These are phyloP conservation scores for Lasiodiplodia sp. DNA, from an alignment of 2,329 filamentous ascomycete genomes.

Conservation along the genomic window DNA sequence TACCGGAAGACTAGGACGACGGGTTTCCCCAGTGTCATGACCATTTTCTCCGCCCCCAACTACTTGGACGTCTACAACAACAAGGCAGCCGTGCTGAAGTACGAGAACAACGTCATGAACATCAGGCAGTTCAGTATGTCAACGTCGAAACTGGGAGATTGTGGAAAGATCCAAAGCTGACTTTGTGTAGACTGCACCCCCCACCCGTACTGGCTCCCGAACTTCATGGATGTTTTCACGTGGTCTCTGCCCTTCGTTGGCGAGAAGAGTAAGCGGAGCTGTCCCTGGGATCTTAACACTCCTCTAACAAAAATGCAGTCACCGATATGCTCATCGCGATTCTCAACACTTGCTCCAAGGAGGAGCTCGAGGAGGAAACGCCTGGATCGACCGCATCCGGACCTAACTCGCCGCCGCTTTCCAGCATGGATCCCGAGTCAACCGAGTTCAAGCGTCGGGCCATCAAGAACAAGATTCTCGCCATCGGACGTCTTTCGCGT, in stretches of 20 bases:
- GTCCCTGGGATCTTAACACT: neutral
- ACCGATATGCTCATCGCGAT: conserved; percentile 99
- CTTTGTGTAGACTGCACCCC: conserved; percentile 78
- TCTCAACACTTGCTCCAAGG: conserved; percentile 98
- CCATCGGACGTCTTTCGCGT: conserved; percentile 92
- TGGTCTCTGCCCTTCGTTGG: conserved; percentile 99
- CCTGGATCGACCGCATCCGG: conserved; percentile 72
- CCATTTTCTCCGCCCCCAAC: conserved; percentile 98
- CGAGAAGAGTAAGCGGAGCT: conserved; percentile 70
- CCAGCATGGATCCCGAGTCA: conserved; percentile 76
- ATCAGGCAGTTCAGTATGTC: conserved; percentile 86
- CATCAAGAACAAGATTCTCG: conserved; percentile 99
- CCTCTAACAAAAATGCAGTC: conserved; percentile 51
- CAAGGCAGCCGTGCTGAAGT: conserved; percentile 98
- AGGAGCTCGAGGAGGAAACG: conserved; percentile 88
- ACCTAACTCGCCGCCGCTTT: conserved; percentile 76
- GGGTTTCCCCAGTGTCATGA: conserved; percentile 99
- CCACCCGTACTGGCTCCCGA: conserved; percentile 98
- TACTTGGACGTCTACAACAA: conserved; percentile 99
- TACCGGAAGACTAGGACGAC: conserved; percentile 98
- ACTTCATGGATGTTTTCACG: conserved; percentile 99
- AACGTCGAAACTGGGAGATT: neutral
- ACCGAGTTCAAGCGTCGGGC: conserved; percentile 93
- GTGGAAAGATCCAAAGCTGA: neutral
- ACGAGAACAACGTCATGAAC: conserved; percentile 99